phyloP scores from a whole-genome alignment of 768 basidiomycete species.

The Suillus clintonianus region DNA sequence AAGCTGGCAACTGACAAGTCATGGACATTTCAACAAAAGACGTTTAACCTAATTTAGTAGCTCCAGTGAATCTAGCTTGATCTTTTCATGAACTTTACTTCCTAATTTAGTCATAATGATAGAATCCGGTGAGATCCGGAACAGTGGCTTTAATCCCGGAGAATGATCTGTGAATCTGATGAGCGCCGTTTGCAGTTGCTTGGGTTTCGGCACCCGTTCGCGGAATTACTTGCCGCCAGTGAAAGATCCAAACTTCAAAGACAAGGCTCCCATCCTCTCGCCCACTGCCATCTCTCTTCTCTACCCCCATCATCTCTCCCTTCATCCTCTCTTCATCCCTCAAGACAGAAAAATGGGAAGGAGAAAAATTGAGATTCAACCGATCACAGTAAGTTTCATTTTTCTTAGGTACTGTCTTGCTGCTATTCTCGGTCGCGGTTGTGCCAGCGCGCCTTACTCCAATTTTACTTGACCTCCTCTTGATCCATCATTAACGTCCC shows the following conservation, averaged over 20 bases:
- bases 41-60: slow-evolving; percentile 3
- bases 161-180: slow-evolving; percentile 34
- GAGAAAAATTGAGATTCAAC: slow-evolving; percentile 82
- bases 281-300: slow-evolving; percentile 17
- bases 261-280: slow-evolving; percentile 34
- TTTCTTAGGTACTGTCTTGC: slow-evolving; percentile 6
- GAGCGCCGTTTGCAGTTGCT: slow-evolving; percentile 38
- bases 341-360: slow-evolving; percentile 54
- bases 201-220: slow-evolving; percentile 38
- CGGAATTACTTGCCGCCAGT: slow-evolving; percentile 38
- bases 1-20: slow-evolving; percentile 2
- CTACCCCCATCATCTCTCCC: slow-evolving; percentile 22
- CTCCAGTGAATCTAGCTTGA: slow-evolving; percentile 15
- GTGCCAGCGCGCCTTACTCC: slow-evolving; percentile 20
- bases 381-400: slow-evolving; percentile 63
- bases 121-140: slow-evolving; percentile 34
- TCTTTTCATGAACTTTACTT: neutral
- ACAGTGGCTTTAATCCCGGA: slow-evolving; percentile 9
- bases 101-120: neutral
- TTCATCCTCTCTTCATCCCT: neutral
- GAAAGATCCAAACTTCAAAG: slow-evolving; percentile 37
- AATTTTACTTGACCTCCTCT: slow-evolving; percentile 28
- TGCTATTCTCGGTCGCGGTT: slow-evolving; percentile 23
- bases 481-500: slow-evolving; percentile 32
- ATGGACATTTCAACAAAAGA: slow-evolving; percentile 1